Base-by-base conservation (phyloP, 2,329 filamentous ascomycete genomes). In the Colletotrichum graminicola region DNA sequence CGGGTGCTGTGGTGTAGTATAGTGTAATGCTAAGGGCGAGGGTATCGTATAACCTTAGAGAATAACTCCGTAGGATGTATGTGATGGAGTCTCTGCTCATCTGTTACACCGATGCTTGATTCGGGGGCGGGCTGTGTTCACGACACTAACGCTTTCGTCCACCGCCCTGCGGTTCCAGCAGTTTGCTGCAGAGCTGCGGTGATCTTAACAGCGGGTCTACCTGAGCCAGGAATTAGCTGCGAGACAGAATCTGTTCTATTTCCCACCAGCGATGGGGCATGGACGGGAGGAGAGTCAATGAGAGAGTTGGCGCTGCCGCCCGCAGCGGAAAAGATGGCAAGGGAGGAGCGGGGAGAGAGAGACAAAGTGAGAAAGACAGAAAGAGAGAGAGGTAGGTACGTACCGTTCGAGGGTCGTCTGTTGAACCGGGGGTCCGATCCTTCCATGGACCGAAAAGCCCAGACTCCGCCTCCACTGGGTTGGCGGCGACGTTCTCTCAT, bases 401-500 rank as follows among this genome's bases (percentile, higher is more conserved):
- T 63, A 54, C 49, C 61, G 29, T 36, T 47, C 36, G 32, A 47
- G 29, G 32, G 34, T 64, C 54, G 39, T n/a, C 23, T 43, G 60
- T 36, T 43, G 29, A 55, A 66, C 47, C 41, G 61, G 70, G 69
- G 70, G 61, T 62, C 45, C 10, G 62, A 71, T 72, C 70, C 70
- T 72, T 62, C 55, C 49, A 4, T 51, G 39, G 61, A 62, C 49
- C 67, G 61, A 62, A 72, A 71, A 72, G 67, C 70, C 69, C 69
- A 60, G 60, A 54, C 57, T 76, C 75, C 77, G 78, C 76, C 79
- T 77, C 78, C 76, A 68, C 73, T 73, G 71, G 72, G 68, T 57
- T 55, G 64, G 61, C 62, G 52, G 59, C 63, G 49, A 75, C 76
- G 76, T 49, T 12, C 16, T 73, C 62, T 61, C 54, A 73, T 79